phyloP scores from a whole-genome alignment of 2,329 filamentous ascomycete genomes.

The Fusarium nanum region DNA sequence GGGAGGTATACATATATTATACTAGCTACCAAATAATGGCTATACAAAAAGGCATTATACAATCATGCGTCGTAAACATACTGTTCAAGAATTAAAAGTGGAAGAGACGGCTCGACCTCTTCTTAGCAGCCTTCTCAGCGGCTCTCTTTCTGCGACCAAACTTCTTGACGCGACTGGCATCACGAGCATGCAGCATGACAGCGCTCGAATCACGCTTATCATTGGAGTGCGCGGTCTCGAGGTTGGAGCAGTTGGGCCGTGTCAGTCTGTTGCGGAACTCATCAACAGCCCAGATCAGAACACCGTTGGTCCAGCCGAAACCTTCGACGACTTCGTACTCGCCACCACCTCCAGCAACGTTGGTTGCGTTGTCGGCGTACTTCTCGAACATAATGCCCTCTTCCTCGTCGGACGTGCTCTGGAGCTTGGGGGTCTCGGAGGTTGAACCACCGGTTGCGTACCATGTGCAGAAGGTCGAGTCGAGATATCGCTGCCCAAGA shows the following conservation, averaged over 20 bases:
- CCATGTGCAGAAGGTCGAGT: slow-evolving; percentile 77
- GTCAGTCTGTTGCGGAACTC: slow-evolving; percentile 67
- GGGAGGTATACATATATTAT: neutral
- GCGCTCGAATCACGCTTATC: slow-evolving; percentile 54
- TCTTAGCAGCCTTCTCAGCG: slow-evolving; percentile 24
- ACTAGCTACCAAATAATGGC: slow-evolving; percentile 1
- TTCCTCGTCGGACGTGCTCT: slow-evolving; percentile 56
- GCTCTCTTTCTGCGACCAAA: slow-evolving; percentile 51
- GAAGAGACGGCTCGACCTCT: slow-evolving; percentile 32
- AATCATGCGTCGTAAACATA: slow-evolving; percentile 4
- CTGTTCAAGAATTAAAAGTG: slow-evolving; percentile 1
- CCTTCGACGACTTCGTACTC: slow-evolving; percentile 78
- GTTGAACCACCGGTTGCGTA: slow-evolving; percentile 73
- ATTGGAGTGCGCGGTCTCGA: slow-evolving; percentile 56
- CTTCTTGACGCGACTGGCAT: slow-evolving; percentile 62
- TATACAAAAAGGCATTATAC: slow-evolving; percentile 1
- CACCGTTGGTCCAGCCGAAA: slow-evolving; percentile 78
- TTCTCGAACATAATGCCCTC: slow-evolving; percentile 77
- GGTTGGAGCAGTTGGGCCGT: slow-evolving; percentile 66
- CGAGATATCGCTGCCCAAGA: slow-evolving; percentile 73
- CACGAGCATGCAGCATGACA: slow-evolving; percentile 59
- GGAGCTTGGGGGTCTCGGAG: slow-evolving; percentile 61
- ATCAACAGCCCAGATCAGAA: slow-evolving; percentile 74
- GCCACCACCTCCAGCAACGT: slow-evolving; percentile 71
- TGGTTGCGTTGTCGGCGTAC: slow-evolving; percentile 70